These are phyloP conservation scores for Sporothrix dimorphospora DNA, from an alignment of 2,329 filamentous ascomycete species.

Conservation along the genomic window DNA sequence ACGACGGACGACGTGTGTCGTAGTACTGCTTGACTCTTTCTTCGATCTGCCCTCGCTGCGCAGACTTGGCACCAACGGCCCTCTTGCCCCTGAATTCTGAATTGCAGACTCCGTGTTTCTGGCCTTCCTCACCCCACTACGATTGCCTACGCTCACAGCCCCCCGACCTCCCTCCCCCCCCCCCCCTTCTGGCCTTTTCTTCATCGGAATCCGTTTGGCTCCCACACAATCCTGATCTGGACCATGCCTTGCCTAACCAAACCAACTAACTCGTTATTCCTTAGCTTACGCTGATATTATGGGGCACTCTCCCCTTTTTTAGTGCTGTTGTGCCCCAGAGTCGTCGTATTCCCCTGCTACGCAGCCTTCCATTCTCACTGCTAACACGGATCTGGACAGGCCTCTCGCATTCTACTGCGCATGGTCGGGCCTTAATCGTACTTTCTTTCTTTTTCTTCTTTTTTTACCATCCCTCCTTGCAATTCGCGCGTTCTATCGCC, in stretches of 20 bases:
- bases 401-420: not conserved
- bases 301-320: conserved; percentile 3
- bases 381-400: not conserved
- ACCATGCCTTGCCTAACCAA: not conserved
- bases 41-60: not conserved
- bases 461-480: not conserved
- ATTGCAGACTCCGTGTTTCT: not conserved
- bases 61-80: not conserved
- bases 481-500: not conserved
- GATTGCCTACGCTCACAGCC: not conserved
- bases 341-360: not conserved
- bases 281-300: not conserved
- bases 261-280: not conserved
- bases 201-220: not conserved
- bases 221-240: not conserved
- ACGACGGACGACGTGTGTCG: too few species aligned
- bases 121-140: not conserved
- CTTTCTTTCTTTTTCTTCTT: not conserved
- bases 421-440: not conserved
- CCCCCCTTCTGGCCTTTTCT: too few species aligned
- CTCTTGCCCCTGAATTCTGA: conserved; percentile 1
- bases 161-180: too few species aligned
- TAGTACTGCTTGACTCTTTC: too few species aligned
- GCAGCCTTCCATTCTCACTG: not conserved
- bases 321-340: conserved; percentile 15